Evolutionary conservation across 2,329 filamentous ascomycete species (phyloP), one percentile per base, ranked within the genome.

Genomic region (Sordariomycetes sp.): DNA sequence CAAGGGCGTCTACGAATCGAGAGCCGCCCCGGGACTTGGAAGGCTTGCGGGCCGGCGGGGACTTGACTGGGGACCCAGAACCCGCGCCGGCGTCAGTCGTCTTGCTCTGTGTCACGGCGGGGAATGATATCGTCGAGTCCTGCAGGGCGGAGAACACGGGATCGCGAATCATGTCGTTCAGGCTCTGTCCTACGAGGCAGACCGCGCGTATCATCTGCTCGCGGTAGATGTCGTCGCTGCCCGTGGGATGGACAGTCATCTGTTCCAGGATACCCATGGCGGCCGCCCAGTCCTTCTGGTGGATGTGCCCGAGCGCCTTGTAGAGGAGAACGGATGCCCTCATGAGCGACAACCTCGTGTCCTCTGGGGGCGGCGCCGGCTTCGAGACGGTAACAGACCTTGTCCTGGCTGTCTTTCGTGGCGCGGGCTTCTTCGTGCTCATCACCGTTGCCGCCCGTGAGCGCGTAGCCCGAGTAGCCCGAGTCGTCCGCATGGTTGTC

Each of bases 101-200:
- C 25, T 57, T 57, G 24, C 70, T 67, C 61, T 68, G 65, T 25
- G 73, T 72, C 42, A 92, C 75, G 0, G 89, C 84, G 1, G 91
- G 90, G 59, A 92, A 86, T 0, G 90, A 95, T 28, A 96, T 84
- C 0, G 90, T 96, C 0, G 94, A 96, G 64, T 99, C 94, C 52
- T 92, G 89, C 17, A 97, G 79, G 10, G 92, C 87, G 20, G 89
- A 95, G 68, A 92, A 95, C 3, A 94, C 86, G 2, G 91, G 85
- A 68, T 96, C 89, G 4, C 80, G 79, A 13, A 84, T 79, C 74
- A 96, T 88, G 64, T 86, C 79, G 53, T 86, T 81, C 64, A 87
- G 76, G 60, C 85, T 87, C 67, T 86, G 79, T 17, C 82, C 77
- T 59, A 90, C 75, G 51, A 87, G 78, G 52, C 86, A 82, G 57